Conservation (phyloP, 495 filamentous ascomycete species). For the Xylona heveae region DNA sequence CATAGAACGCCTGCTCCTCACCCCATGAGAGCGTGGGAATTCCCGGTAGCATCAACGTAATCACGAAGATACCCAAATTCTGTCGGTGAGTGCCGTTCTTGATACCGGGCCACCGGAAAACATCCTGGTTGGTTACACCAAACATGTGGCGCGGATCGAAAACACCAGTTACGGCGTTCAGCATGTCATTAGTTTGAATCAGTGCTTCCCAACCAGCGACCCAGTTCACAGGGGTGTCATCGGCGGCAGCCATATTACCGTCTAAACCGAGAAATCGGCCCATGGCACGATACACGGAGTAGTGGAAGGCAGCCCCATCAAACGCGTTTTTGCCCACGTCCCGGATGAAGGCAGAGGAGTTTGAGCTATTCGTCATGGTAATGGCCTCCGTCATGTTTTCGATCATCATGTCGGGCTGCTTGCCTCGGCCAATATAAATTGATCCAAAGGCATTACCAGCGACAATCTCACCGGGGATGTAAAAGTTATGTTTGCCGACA, state of each 20-base stretch:
- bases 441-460: slow-evolving; percentile 41
- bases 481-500: slow-evolving; percentile 38
- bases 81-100: slow-evolving; percentile 36
- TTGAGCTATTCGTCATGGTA: slow-evolving; percentile 21
- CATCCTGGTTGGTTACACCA: slow-evolving; percentile 48
- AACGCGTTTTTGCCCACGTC: slow-evolving; percentile 31
- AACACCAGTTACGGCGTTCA: slow-evolving; percentile 40
- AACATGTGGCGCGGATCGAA: slow-evolving; percentile 54
- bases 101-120: slow-evolving; percentile 50
- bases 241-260: slow-evolving; percentile 36
- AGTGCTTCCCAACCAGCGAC: slow-evolving; percentile 36
- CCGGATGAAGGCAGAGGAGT: slow-evolving; percentile 30
- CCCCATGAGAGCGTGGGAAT: slow-evolving; percentile 27
- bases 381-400: slow-evolving; percentile 25
- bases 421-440: slow-evolving; percentile 43
- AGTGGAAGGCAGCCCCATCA: slow-evolving; percentile 47
- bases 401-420: slow-evolving; percentile 28
- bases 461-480: slow-evolving; percentile 41
- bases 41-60: too few relatives aligned
- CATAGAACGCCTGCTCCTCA: slow-evolving; percentile 30
- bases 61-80: too few relatives aligned
- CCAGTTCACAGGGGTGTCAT: slow-evolving; percentile 36
- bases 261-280: slow-evolving; percentile 44
- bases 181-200: slow-evolving; percentile 37
- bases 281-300: slow-evolving; percentile 45